Evolutionary conservation across 1,284 basidiomycete genomes (phyloP), one percentile per base, ranked within the genome.

Genomic region (Leccinum fuscescens): DNA sequence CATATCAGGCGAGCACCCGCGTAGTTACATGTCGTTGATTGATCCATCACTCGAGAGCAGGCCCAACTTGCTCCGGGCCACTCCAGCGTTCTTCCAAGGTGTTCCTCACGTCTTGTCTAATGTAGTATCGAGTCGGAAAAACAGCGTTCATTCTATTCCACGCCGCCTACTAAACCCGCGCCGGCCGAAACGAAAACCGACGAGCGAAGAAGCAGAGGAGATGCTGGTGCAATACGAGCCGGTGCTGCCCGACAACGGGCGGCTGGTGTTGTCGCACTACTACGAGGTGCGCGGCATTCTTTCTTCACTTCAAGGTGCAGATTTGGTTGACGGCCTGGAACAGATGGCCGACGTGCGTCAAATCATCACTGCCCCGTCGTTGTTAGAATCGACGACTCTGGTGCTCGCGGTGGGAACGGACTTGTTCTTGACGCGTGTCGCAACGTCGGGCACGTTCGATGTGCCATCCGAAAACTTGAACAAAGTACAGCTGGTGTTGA

Each of bases 401-500:
- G 84, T 98, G 9, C 87, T 98, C 66, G 86, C 88, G 0, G 86
- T 88, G 65, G 95, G 95, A 4, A 80, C 95, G 14, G 96, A 98
- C 75, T 78, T 96, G 63, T 96, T 98, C 80, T 77, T 86, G 31
- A 92, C 92, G 6, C 84, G 93, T 14, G 82, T 94, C 4, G 84
- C 92, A 42, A 94, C 97, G 0, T 94, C 92, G 3, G 88, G 87
- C 27, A 94, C 93, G 27, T 99, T 99, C 70, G 96, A 99, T 72
- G 86, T 96, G n/a, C 82, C 96, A 12, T 92, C 84, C 71, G 86
- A 93, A 75, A 85, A 82, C 69, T 99, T 99, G 77, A 98, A 98
- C 79, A 98, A 98, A 80, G 79, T 80, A 0, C 96, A 99, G 76
- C 81, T 99, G 31, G 83, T 97, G 63, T 73, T 95, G 49, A 98